Base-by-base conservation (phyloP, 2,329 filamentous ascomycete genomes). In the Colletotrichum sp. region DNA sequence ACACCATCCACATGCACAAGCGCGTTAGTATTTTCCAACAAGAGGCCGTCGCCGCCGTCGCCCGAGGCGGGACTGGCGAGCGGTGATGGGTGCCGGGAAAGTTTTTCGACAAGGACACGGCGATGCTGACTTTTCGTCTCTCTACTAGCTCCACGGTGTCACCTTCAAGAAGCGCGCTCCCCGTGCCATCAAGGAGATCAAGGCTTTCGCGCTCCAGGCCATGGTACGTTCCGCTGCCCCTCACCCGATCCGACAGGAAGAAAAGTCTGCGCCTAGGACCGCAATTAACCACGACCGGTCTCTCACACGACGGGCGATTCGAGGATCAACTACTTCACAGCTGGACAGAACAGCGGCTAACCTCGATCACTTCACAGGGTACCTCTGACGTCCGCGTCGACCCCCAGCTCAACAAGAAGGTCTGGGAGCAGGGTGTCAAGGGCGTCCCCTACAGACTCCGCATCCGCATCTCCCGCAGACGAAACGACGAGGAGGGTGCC, bases 1-100 rank as follows among this genome's bases (percentile, higher is more conserved):
- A 99, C 94, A 99, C 97, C 89, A 98, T 99, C 91, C 96, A 99
- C 93, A 91, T 99, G 84, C 97, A 99, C 95, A 98, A 98, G 95
- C 94, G 96, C 77, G 77, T 78, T 70, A 78, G 77, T 78, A 78
- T 66, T 68, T 34, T 60, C 75, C 77, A 52, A 9, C 30, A 30
- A 36, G 43, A 16, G 27, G 27, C 58, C 66, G 74, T 48, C 48
- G 74, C 60, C 87, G 76, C 75, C 72, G 75, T 70, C 56, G 62
- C 58, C 27, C 30, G 60, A 28, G 16, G 32, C 69, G 34, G 22
- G 9, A 6, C 9, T 43, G 56, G 58, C 66, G 12, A 18, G 25
- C 67, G 34, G 34, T 39, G 66, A 75, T 34, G 66, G 62, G n/a
- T 28, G 16, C 43, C 43, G 55, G 36, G 34, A 22, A 75, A 34